phyloP scores from a whole-genome alignment of 371 early-diverging fungal species.

The Apophysomyces ossiformis region DNA sequence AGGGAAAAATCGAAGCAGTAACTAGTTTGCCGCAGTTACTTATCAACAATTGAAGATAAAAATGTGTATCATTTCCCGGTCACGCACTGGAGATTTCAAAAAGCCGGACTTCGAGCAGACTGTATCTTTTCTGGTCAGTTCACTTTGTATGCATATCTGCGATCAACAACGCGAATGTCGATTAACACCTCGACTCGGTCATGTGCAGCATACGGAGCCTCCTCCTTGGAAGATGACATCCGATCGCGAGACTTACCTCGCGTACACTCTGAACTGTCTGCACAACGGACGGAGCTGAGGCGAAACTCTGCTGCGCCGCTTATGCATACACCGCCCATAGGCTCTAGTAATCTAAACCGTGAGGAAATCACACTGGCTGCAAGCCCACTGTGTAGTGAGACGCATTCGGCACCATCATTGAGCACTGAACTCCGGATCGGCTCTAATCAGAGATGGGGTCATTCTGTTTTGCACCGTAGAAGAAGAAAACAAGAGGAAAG shows the following conservation, averaged over 20 bases:
- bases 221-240: conserved; percentile 23
- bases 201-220: conserved; percentile 46
- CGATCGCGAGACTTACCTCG: not conserved
- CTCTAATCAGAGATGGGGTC: not conserved
- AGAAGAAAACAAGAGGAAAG: conserved; percentile 27
- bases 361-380: conserved; percentile 1
- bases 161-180: conserved; percentile 43
- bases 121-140: not conserved
- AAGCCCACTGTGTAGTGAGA: not conserved
- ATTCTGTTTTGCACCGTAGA: conserved; percentile 14
- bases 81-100: not conserved
- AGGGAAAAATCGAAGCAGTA: no score
- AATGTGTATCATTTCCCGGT: no score
- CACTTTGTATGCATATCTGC: conserved; percentile 25
- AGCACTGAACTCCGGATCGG: not conserved
- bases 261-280: conserved; percentile 4
- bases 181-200: conserved; percentile 42
- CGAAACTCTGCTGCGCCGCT: conserved; percentile 55
- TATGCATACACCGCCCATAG: conserved; percentile 40
- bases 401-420: not conserved
- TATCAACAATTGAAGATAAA: no score
- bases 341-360: not conserved
- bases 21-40: no score
- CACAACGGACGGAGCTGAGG: conserved; percentile 22
- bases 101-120: not conserved